Percentiles rank a stretch among this genome's conserved stretches.
These are phyloP conservation scores for Leccinum solheimii DNA, from an alignment of 1,284 basidiomycete genomes.

Conservation along the genomic window DNA sequence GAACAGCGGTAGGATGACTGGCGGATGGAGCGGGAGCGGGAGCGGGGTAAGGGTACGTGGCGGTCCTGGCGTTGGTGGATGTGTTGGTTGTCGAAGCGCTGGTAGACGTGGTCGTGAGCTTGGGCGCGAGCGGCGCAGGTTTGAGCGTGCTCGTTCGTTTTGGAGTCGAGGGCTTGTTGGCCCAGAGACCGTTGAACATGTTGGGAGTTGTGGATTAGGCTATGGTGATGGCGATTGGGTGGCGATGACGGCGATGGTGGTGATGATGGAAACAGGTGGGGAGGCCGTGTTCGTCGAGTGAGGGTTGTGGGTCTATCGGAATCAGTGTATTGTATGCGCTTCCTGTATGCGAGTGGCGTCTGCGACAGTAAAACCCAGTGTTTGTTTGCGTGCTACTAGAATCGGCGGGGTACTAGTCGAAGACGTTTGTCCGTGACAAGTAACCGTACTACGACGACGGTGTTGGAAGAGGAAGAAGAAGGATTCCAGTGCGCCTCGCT, in stretches of 20 bases:
- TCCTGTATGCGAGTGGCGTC: no score
- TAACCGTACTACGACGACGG: no score
- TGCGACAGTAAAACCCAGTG: no score
- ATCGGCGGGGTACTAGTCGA: no score
- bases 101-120: constrained; percentile 19
- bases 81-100: not conserved
- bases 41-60: not conserved
- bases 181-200: constrained; percentile 11
- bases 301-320: no score
- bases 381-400: no score
- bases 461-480: not conserved
- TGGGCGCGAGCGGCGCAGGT: constrained; percentile 24
- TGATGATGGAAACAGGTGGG: not conserved
- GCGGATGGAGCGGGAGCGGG: not conserved
- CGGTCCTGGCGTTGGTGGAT: not conserved
- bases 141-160: constrained; percentile 21
- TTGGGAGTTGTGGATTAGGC: not conserved
- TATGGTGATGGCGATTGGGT: not conserved
- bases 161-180: constrained; percentile 14
- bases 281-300: no score
- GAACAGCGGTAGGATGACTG: not conserved
- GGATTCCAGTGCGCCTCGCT: not conserved
- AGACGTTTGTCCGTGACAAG: no score
- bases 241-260: no score
- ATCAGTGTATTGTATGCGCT: no score